Evolutionary conservation across 345 rosid genomes (phyloP).

Genomic region (Eucalyptus marginata): DNA sequence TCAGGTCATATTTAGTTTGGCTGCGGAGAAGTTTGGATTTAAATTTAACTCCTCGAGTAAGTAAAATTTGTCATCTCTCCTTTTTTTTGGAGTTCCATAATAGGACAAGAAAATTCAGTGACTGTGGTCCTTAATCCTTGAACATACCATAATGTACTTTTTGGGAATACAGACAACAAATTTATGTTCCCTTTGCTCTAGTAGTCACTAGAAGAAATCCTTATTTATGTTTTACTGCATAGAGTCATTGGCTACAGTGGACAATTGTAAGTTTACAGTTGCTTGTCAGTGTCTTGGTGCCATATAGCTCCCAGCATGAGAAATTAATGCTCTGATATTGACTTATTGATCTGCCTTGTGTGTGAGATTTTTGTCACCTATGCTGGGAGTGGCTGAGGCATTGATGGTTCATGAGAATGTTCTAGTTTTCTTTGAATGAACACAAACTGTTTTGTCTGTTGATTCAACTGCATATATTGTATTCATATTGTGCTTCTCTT

Average conservation of each 20-base stretch:
- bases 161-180: not conserved
- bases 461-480: not conserved
- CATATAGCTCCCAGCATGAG: not conserved
- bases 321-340: not conserved
- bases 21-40: constrained; percentile 84
- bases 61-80: constrained; percentile 24
- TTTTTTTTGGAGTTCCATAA: not conserved
- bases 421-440: not conserved
- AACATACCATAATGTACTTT: not conserved
- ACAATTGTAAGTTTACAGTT: not conserved
- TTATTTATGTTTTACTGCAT: not conserved
- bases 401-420: not conserved
- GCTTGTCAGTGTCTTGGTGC: not conserved
- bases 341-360: not conserved
- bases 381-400: not conserved
- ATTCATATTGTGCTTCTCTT: not conserved
- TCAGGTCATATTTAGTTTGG: constrained; percentile 57
- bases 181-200: not conserved
- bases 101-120: not conserved
- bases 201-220: not conserved
- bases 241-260: not conserved
- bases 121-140: not conserved
- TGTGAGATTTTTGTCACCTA: not conserved
- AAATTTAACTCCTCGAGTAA: constrained; percentile 36
- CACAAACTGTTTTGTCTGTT: not conserved